Percentiles rank a stretch among this genome's conserved stretches.
These are phyloP conservation scores for Fragaria nilgerrensis DNA, from an alignment of 306 rosid species.

Conservation along the genomic window DNA sequence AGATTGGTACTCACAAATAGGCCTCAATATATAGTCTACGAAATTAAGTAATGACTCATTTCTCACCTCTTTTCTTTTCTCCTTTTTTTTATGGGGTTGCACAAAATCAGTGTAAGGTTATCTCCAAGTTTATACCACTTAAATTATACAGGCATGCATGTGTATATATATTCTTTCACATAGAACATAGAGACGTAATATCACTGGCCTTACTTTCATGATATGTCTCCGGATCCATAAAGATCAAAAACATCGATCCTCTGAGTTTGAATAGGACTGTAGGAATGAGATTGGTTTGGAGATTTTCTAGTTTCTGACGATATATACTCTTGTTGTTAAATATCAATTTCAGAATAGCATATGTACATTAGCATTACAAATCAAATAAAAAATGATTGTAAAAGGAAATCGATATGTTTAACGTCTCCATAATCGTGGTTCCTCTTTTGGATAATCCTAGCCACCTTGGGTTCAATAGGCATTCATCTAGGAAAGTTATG, in stretches of 20 bases:
- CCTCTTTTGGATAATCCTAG: constrained; percentile 3
- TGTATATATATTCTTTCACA: too few relatives aligned
- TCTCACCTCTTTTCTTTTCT: too few relatives aligned
- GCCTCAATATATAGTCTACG: too few relatives aligned
- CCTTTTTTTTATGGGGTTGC: too few relatives aligned
- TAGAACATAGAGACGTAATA: too few relatives aligned
- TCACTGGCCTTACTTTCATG: neutral
- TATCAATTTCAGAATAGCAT: neutral
- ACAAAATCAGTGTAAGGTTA: too few relatives aligned
- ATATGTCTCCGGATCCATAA: neutral
- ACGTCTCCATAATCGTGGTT: neutral
- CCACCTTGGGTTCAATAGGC: neutral
- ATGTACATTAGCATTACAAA: neutral
- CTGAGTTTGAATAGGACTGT: neutral
- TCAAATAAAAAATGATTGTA: neutral
- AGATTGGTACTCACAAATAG: too few relatives aligned
- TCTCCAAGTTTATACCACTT: too few relatives aligned
- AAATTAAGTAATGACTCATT: too few relatives aligned
- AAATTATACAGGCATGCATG: too few relatives aligned
- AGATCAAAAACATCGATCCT: neutral
- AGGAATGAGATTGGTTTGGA: neutral
- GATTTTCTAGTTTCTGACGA: neutral
- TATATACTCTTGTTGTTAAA: neutral
- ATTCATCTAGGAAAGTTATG: neutral
- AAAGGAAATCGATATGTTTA: neutral